Evolutionary conservation across 176 grass and related monocot genomes (phyloP).

Genomic region (Elymus sibiricus): DNA sequence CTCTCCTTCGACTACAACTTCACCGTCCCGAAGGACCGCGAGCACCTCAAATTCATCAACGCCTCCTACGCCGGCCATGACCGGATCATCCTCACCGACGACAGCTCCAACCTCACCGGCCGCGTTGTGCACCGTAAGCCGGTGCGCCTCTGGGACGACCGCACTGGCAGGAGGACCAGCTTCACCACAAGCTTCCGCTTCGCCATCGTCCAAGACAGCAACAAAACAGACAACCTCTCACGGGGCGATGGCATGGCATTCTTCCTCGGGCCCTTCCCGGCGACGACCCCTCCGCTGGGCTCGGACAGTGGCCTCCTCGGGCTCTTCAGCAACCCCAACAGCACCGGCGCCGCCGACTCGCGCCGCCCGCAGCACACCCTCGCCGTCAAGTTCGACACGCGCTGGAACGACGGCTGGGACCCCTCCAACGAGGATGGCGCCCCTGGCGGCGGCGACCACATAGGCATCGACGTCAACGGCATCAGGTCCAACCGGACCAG

Average conservation of each 20-base stretch:
- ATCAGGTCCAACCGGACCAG: not conserved
- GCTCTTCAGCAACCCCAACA: not conserved
- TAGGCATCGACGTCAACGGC: not conserved
- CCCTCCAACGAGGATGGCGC: not conserved
- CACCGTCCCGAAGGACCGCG: not conserved
- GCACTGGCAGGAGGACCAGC: not conserved
- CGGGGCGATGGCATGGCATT: constrained; percentile 20
- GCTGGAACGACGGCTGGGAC: not conserved
- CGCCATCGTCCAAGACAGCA: not conserved
- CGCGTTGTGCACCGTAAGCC: not conserved
- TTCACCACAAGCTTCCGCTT: not conserved
- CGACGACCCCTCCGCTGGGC: not conserved
- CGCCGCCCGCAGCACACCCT: not conserved
- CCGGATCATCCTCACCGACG: constrained; percentile 9
- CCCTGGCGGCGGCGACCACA: not conserved
- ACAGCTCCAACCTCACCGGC: not conserved
- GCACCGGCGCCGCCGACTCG: not conserved
- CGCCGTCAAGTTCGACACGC: constrained; percentile 3
- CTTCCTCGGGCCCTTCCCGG: not conserved
- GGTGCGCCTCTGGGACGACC: not conserved
- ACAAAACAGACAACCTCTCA: not conserved
- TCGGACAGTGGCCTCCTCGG: not conserved
- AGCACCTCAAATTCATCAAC: not conserved
- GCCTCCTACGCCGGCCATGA: not conserved
- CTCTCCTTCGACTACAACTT: constrained; percentile 20